These are phyloP conservation scores for Xenosphaeropsis pyriputrescens DNA, from an alignment of 2,329 filamentous ascomycete species.

Conservation along the genomic window DNA sequence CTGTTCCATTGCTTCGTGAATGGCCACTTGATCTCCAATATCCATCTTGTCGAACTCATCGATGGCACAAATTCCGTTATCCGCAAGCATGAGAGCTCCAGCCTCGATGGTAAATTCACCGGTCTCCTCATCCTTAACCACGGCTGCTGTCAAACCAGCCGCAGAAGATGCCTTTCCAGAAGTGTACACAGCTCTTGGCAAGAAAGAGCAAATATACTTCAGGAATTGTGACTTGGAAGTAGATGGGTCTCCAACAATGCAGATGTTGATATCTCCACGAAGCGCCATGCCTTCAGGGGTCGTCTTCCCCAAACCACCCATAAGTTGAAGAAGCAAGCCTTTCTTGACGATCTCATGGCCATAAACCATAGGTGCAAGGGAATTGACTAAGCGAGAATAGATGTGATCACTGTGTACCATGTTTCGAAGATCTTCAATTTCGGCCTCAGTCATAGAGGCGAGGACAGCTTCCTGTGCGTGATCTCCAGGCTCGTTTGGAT, in stretches of 20 bases:
- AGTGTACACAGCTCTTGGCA: conserved; percentile 94
- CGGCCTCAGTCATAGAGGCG: conserved; percentile 67
- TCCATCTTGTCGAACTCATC: conserved; percentile 99
- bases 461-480: conserved; percentile 79
- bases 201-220: conserved; percentile 93
- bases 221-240: conserved; percentile 97
- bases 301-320: conserved; percentile 87
- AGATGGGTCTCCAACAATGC: conserved; percentile 91
- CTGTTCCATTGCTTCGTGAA: conserved; percentile 99
- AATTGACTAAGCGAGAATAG: conserved; percentile 83
- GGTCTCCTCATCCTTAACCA: conserved; percentile 96
- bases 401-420: conserved; percentile 97
- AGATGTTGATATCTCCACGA: conserved; percentile 96
- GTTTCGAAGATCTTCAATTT: conserved; percentile 80
- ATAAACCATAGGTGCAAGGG: conserved; percentile 91
- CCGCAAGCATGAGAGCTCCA: conserved; percentile 90
- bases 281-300: conserved; percentile 92
- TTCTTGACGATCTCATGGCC: conserved; percentile 98
- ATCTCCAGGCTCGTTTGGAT: conserved; percentile 59
- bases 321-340: conserved; percentile 80
- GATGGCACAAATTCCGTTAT: conserved; percentile 95
- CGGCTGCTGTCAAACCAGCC: conserved; percentile 90
- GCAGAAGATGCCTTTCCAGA: conserved; percentile 96
- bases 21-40: conserved; percentile 89
- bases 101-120: conserved; percentile 98